These are phyloP conservation scores for Coniosporium apollinis DNA, from an alignment of 495 filamentous ascomycete genomes.

Conservation along the genomic window DNA sequence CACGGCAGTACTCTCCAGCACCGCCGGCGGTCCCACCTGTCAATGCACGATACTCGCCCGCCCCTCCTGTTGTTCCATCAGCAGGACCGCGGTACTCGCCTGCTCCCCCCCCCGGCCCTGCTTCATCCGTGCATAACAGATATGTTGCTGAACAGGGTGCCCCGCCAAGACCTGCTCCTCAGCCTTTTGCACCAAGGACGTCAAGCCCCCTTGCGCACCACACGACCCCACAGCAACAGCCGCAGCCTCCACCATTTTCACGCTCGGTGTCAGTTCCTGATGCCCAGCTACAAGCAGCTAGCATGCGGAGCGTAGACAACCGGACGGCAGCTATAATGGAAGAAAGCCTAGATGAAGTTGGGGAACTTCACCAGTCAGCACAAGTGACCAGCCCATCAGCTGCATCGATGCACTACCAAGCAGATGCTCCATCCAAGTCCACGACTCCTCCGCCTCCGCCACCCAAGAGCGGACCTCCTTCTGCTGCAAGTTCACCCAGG, in stretches of 20 bases:
- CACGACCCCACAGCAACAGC: constrained; percentile 33
- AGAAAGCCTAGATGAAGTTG: no score
- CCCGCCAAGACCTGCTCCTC: constrained; percentile 24
- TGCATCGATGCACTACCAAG: no score
- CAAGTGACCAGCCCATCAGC: no score
- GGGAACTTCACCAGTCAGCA: no score
- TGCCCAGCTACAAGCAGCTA: no score
- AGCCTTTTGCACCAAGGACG: constrained; percentile 67
- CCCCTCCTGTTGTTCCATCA: constrained; percentile 25
- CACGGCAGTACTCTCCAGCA: constrained; percentile 10
- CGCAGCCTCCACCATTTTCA: constrained; percentile 12
- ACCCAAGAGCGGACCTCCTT: background rate
- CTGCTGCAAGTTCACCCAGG: background rate
- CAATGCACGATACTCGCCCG: constrained; percentile 23
- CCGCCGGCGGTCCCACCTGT: background rate
- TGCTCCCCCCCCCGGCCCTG: constrained; percentile 27
- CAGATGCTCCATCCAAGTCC: no score
- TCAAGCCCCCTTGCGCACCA: constrained; percentile 67
- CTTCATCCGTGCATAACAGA: constrained; percentile 1
- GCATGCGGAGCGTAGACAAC: no score
- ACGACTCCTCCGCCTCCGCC: no score
- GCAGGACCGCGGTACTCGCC: constrained; percentile 45
- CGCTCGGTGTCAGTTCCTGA: no score
- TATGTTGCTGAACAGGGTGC: constrained; percentile 16
- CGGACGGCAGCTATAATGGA: no score